Evolutionary conservation across 441 rosid species (phyloP).

Genomic region (Bruguiera hainesii): DNA sequence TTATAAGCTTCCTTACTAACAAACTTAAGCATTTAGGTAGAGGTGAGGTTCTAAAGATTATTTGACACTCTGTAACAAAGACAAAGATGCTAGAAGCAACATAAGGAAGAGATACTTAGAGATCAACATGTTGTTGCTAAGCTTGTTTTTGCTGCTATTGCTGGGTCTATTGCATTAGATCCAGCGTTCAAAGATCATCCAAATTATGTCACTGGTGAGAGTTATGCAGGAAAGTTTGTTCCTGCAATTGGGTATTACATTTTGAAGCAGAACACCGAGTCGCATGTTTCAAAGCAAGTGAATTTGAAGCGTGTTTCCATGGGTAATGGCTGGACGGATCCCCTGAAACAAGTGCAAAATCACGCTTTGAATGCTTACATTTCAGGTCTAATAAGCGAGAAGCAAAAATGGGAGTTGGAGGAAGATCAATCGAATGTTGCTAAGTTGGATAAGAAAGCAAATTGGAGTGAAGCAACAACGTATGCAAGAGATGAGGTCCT

Average conservation of each 20-base stretch:
- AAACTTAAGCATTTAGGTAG: too few species aligned
- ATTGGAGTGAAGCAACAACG: constrained; percentile 66
- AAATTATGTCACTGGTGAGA: constrained; percentile 72
- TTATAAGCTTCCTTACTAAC: too few species aligned
- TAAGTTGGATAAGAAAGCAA: constrained; percentile 30
- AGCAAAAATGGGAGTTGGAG: constrained; percentile 53
- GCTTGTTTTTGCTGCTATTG: constrained; percentile 59
- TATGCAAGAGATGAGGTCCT: constrained; percentile 40
- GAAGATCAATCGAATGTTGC: constrained; percentile 46
- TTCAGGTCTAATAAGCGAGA: constrained; percentile 61
- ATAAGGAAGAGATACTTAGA: constrained; percentile 46
- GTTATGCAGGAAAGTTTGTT: constrained; percentile 83
- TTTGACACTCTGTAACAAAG: too few species aligned
- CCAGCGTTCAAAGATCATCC: constrained; percentile 47
- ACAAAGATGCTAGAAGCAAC: too few species aligned
- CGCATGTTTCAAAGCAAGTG: constrained; percentile 29
- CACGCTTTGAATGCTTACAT: constrained; percentile 59
- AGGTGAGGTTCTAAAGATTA: too few species aligned
- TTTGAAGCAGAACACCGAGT: constrained; percentile 37
- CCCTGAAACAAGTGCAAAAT: constrained; percentile 52
- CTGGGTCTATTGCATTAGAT: constrained; percentile 34
- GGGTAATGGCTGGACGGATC: constrained; percentile 83
- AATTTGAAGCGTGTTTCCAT: constrained; percentile 68
- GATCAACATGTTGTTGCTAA: constrained; percentile 53
- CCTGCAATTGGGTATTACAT: constrained; percentile 70